Conservation (phyloP, 768 basidiomycete genomes). For the Podaxis sp. region DNA sequence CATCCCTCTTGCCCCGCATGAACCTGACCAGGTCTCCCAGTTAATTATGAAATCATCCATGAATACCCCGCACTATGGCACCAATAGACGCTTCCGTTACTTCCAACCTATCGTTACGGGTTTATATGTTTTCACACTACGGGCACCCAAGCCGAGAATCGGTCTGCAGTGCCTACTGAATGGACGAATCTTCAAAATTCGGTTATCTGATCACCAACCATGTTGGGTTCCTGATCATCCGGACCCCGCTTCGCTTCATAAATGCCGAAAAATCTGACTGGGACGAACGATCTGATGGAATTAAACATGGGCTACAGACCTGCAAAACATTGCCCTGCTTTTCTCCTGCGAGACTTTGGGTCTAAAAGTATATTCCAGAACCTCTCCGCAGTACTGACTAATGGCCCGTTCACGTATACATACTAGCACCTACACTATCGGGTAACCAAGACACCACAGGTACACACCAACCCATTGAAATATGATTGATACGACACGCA, state of each 20-base stretch:
- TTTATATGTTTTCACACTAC: background rate
- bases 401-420: too few species aligned
- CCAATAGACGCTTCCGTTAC: background rate
- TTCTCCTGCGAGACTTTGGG: too few species aligned
- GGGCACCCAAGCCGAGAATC: background rate
- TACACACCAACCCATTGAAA: too few species aligned
- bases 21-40: background rate
- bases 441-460: too few species aligned
- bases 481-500: too few species aligned
- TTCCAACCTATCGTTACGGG: background rate
- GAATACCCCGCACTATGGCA: background rate
- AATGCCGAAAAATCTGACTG: background rate
- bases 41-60: slow-evolving; percentile 3
- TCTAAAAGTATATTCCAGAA: too few species aligned
- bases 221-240: background rate
- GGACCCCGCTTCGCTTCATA: background rate
- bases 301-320: background rate
- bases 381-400: too few species aligned
- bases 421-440: too few species aligned
- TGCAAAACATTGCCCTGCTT: too few species aligned
- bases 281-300: background rate
- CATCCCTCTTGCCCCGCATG: background rate
- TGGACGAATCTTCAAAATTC: background rate
- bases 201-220: background rate
- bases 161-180: background rate